phyloP scores from a whole-genome alignment of 2,329 filamentous ascomycete genomes.

The Ceratocystis cacaofunesta region DNA sequence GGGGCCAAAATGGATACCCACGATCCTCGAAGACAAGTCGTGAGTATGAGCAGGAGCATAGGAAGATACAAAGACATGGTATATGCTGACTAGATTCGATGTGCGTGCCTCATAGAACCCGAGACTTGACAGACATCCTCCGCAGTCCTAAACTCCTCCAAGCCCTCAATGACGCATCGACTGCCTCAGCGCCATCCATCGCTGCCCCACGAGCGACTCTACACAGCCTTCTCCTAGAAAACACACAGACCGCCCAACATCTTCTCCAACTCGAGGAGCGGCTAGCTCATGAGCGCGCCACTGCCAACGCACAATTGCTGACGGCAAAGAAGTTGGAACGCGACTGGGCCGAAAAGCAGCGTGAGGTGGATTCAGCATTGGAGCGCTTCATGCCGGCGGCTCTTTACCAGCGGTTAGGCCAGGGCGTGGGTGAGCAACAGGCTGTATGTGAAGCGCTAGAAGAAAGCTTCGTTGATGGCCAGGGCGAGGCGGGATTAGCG shows the following conservation, averaged over 20 bases:
- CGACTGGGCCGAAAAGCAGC: conserved; percentile 81
- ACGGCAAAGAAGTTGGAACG: conserved; percentile 75
- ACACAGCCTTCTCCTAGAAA: conserved; percentile 50
- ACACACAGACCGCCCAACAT: conserved; percentile 52
- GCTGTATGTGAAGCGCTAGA: conserved; percentile 66
- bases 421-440: conserved; percentile 70
- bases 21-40: conserved; percentile 66
- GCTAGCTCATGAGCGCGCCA: conserved; percentile 46
- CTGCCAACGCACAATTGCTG: conserved; percentile 67
- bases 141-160: conserved; percentile 50
- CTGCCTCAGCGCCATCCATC: conserved; percentile 58
- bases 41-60: conserved; percentile 29
- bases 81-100: conserved; percentile 11
- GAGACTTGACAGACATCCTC: conserved; percentile 60
- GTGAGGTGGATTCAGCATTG: conserved; percentile 74
- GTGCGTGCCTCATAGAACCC: conserved; percentile 41
- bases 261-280: conserved; percentile 45
- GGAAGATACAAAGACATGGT: conserved; percentile 19
- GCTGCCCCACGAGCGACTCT: conserved; percentile 49
- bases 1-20: conserved; percentile 65
- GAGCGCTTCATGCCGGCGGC: conserved; percentile 74
- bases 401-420: conserved; percentile 66
- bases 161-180: conserved; percentile 54
- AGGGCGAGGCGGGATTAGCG: conserved; percentile 30
- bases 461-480: conserved; percentile 73